phyloP scores from a whole-genome alignment of 1,139 yeast genomes.

The Blastobotrys malaysiensis region DNA sequence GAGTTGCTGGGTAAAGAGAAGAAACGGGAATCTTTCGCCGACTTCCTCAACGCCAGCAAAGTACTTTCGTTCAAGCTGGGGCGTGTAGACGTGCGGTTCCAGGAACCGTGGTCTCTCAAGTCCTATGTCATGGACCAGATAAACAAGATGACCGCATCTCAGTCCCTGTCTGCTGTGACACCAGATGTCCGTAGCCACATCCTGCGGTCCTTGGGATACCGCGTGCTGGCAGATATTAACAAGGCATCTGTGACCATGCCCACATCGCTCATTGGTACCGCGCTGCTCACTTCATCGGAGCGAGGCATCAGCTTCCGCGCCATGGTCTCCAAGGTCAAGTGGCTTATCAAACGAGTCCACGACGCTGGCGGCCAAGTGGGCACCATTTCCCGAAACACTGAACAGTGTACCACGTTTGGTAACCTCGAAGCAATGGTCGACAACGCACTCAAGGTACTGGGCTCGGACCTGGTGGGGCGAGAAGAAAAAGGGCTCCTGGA shows the following conservation, averaged over 20 bases:
- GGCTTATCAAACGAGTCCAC: constrained; percentile 35
- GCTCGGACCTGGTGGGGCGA: constrained; percentile 35
- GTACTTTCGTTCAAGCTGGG: constrained; percentile 37
- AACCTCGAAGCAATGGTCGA: constrained; percentile 33
- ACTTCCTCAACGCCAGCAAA: constrained; percentile 35
- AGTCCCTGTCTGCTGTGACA: constrained; percentile 13
- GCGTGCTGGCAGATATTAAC: constrained; percentile 38
- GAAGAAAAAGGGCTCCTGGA: constrained; percentile 35
- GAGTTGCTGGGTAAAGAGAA: constrained; percentile 60
- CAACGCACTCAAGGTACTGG: constrained; percentile 38
- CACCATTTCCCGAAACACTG: constrained; percentile 24
- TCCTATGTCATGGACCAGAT: constrained; percentile 33
- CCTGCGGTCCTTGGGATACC: constrained; percentile 38
- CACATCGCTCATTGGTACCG: constrained; percentile 40
- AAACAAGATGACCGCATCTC: constrained; percentile 10
- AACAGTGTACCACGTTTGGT: constrained; percentile 16
- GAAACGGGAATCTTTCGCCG: constrained; percentile 36
- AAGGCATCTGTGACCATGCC: constrained; percentile 41
- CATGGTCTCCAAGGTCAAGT: constrained; percentile 32
- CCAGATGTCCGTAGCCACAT: constrained; percentile 25
- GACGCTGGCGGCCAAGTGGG: constrained; percentile 39
- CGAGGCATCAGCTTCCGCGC: constrained; percentile 35
- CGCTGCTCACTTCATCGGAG: constrained; percentile 35
- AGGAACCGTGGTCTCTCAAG: constrained; percentile 39
- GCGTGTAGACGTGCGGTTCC: constrained; percentile 39